Percentiles rank a stretch among this genome's conserved stretches.
phyloP scores from a whole-genome alignment of 2,329 filamentous ascomycete species.

The Albophoma yamanashiensis region DNA sequence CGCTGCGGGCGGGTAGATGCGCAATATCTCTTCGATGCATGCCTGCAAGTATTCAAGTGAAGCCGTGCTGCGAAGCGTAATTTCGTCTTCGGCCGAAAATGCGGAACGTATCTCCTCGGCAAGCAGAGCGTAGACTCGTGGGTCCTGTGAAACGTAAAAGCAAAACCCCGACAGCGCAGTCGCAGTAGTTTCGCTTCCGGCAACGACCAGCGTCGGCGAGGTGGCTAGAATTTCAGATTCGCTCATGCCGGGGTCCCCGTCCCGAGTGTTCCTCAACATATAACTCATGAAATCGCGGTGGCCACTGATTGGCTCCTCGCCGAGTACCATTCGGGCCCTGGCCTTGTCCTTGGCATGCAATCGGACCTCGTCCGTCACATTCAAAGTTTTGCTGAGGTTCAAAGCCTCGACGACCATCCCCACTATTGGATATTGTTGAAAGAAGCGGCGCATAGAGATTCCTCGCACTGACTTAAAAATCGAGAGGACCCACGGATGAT shows the following conservation, averaged over 20 bases:
- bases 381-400: not conserved
- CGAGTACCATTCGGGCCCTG: conserved; percentile 8
- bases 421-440: conserved; percentile 3
- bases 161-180: conserved; percentile 16
- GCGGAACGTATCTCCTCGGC: conserved; percentile 21
- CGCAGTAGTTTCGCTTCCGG: conserved; percentile 23
- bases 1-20: conserved; percentile 24
- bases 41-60: conserved; percentile 26
- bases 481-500: conserved; percentile 15
- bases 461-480: conserved; percentile 9
- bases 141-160: conserved; percentile 20
- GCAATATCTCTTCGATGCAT: conserved; percentile 28
- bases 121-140: conserved; percentile 17
- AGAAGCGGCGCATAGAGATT: conserved; percentile 5
- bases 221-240: conserved; percentile 20
- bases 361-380: conserved; percentile 4
- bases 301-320: conserved; percentile 9
- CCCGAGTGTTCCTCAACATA: conserved; percentile 19
- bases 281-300: conserved; percentile 14
- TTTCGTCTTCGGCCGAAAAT: conserved; percentile 24
- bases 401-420: not conserved
- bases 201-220: conserved; percentile 13
- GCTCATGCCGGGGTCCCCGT: conserved; percentile 17
- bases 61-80: conserved; percentile 21
- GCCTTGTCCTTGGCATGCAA: conserved; percentile 11